A percentile compares a stretch with the other conserved stretches of the same genome.
Evolutionary conservation across 352 stramenopile species (phyloP).

Genomic region (Phytophthora cajani): DNA sequence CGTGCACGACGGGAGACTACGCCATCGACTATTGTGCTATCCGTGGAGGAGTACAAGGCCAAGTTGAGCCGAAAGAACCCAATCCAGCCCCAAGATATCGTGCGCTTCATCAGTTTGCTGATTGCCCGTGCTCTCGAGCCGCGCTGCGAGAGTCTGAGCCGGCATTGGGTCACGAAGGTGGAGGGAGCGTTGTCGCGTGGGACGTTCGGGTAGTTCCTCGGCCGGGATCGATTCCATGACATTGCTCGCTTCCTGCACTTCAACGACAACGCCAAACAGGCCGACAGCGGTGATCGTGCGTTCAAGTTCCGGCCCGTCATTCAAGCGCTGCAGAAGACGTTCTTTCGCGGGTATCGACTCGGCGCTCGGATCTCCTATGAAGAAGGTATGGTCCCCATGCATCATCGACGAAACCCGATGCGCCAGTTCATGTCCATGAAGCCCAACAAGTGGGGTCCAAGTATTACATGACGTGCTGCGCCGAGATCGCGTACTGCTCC

Average conservation of each 20-base stretch:
- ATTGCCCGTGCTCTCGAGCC: constrained; percentile 1
- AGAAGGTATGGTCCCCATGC: not conserved
- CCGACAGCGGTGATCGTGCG: constrained; percentile 1
- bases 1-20: not conserved
- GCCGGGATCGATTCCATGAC: constrained; percentile 8
- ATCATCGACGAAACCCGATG: not conserved
- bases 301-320: constrained; percentile 11
- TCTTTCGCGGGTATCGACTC: not conserved
- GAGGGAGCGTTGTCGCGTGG: constrained; percentile 6
- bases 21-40: constrained; percentile 2
- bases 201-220: constrained; percentile 12
- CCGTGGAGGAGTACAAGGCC: constrained; percentile 5
- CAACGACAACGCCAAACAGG: constrained; percentile 6
- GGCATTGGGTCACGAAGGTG: constrained; percentile 5
- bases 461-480: not conserved
- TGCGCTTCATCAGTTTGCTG: too few relatives aligned
- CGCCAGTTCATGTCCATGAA: not conserved
- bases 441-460: not conserved
- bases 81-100: too few relatives aligned
- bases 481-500: not conserved
- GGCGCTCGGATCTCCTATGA: not conserved
- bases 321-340: not conserved
- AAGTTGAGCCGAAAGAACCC: not conserved
- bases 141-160: not conserved
- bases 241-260: constrained; percentile 13